phyloP scores from a whole-genome alignment of 441 rosid species.

The Dalechampia spathulata region DNA sequence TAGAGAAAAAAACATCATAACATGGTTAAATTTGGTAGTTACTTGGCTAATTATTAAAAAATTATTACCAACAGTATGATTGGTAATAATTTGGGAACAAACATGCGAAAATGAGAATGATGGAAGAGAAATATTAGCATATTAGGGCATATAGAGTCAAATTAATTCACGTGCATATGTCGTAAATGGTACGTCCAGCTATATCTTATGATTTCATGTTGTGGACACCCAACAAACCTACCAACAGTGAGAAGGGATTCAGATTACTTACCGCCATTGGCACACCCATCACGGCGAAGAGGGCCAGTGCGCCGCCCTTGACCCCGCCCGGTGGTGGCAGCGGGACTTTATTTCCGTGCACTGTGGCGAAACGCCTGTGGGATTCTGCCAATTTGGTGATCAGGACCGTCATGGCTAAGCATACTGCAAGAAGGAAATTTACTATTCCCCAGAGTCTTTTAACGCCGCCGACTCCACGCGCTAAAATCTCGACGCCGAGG shows the following conservation, averaged over 20 bases:
- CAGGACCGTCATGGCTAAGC: slow-evolving; percentile 40
- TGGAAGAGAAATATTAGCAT: background rate
- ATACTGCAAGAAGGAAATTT: slow-evolving; percentile 45
- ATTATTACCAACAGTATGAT: too few relatives aligned
- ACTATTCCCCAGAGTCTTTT: slow-evolving; percentile 67
- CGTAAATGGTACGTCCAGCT: background rate
- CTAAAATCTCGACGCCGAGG: slow-evolving; percentile 36
- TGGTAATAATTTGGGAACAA: too few relatives aligned
- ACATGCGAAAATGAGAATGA: background rate
- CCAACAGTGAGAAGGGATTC: background rate
- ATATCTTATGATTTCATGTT: too few relatives aligned
- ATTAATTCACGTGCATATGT: background rate
- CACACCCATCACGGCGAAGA: slow-evolving; percentile 61
- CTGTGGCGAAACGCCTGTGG: slow-evolving; percentile 21
- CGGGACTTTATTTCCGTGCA: slow-evolving; percentile 8
- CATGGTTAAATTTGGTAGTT: too few relatives aligned
- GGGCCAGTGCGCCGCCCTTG: slow-evolving; percentile 46
- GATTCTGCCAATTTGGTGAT: slow-evolving; percentile 56
- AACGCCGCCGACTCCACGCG: slow-evolving; percentile 46
- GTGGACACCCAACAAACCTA: too few relatives aligned
- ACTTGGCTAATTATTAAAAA: too few relatives aligned
- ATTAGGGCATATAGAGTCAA: background rate
- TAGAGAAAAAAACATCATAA: too few relatives aligned
- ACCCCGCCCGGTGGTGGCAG: slow-evolving; percentile 39
- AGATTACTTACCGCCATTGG: slow-evolving; percentile 58